Evolutionary conservation across 2,329 filamentous ascomycete species (phyloP), one percentile per base, ranked within the genome.

Genomic region (Xylaria polymorpha): DNA sequence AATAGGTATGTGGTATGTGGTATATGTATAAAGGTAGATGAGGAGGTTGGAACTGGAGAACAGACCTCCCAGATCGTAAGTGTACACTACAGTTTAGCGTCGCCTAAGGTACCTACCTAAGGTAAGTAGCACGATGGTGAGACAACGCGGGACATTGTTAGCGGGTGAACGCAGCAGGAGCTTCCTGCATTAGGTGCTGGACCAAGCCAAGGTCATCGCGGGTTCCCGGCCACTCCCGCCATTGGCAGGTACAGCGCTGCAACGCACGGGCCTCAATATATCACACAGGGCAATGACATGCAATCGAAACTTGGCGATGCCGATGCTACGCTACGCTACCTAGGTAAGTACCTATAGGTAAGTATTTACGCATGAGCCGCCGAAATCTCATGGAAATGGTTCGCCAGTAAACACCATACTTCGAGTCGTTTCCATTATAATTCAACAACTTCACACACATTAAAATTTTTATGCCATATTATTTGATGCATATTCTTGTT

Each of bases 101-200:
- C 15, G 12, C 15, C 48, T 32, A 7, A 32, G 32, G 32, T 51
- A 32, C n/a, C n/a, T n/a, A n/a, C 15, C 48, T 32, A 7, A 32
- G 32, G 32, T 51, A 32, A n/a, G 25, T 7, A 51, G 48, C 9
- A 51, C 25, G 61, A 22, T 43, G 56, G 48, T 22, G 22, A 37
- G 22, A 48, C 15, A 15, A 6, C 53, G 46, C 48, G 29, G n/a
- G 18, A 51, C 48, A 51, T 51, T 51, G 48, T 51, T 51, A 51
- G 48, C 14, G 48, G 46, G 20, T 51, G 35, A 55, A 50, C n/a
- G 59, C 44, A 61, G 59, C 44, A 61, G 59, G 59, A 61, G 44
- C 44, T 51, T n/a, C 46, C 32, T 51, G 59, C 59, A 61, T 61
- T 61, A 46, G 53, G 48, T 51, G 25, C 25, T 51, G 15, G 29